A percentile compares a stretch with the other conserved stretches of the same genome.
phyloP scores from a whole-genome alignment of 2,329 filamentous ascomycete species.

The Onygenales sp. region DNA sequence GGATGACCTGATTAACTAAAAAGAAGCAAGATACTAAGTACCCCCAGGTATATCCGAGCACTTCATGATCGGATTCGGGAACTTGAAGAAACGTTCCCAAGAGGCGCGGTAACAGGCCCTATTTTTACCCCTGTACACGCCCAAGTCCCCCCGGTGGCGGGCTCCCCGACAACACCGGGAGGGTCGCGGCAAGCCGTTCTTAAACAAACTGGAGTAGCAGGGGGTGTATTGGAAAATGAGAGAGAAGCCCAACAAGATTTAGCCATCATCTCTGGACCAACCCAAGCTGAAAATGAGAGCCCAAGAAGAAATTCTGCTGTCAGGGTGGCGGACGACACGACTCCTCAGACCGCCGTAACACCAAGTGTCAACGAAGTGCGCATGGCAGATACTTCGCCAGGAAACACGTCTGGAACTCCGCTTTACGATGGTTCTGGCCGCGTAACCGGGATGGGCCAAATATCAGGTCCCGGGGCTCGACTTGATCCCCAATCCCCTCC shows the following conservation, averaged over 20 bases:
- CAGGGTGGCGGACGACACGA: not conserved
- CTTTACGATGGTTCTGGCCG: slow-evolving; percentile 8
- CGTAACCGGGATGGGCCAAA: slow-evolving; percentile 32
- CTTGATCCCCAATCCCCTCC: slow-evolving; percentile 11
- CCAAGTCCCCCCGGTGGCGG: not conserved
- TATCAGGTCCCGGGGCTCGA: slow-evolving; percentile 22
- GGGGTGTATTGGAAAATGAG: not conserved
- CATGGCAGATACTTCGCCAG: no score
- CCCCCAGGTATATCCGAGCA: slow-evolving; percentile 9
- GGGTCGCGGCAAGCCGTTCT: no score
- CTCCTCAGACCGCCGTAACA: no score
- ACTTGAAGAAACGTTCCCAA: slow-evolving; percentile 17
- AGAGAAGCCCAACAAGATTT: not conserved
- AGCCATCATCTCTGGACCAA: not conserved
- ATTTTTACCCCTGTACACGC: slow-evolving; percentile 3
- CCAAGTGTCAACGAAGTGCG: no score
- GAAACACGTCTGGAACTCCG: not conserved
- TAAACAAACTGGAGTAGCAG: not conserved
- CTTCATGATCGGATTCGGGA: slow-evolving; percentile 21
- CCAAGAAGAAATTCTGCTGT: not conserved
- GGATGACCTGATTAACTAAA: not conserved
- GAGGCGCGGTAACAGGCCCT: slow-evolving; percentile 14
- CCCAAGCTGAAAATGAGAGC: not conserved
- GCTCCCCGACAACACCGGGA: not conserved
- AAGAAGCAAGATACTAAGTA: not conserved